Evolutionary conservation across 805 yeast species (phyloP).

Genomic region (Zygotorulaspora chibaensis): DNA sequence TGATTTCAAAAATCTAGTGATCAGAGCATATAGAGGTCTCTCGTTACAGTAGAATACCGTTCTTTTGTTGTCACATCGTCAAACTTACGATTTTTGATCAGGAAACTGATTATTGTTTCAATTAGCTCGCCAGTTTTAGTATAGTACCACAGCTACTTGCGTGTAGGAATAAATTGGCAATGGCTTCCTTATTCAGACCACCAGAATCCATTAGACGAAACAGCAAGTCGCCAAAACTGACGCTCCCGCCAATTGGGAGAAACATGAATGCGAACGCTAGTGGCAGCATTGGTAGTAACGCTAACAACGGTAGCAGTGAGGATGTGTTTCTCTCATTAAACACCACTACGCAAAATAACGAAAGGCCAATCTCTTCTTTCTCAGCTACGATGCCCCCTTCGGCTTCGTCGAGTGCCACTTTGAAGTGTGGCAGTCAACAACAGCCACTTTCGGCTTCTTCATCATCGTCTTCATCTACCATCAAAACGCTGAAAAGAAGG

Average conservation of each 20-base stretch:
- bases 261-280: constrained; percentile 15
- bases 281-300: background rate
- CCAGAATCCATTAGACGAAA: constrained; percentile 41
- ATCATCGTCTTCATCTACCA: constrained; percentile 29
- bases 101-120: background rate
- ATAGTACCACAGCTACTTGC: no score
- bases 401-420: constrained; percentile 17
- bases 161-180: constrained; percentile 4
- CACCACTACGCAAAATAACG: background rate
- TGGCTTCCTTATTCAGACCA: constrained; percentile 37
- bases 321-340: background rate
- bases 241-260: constrained; percentile 38
- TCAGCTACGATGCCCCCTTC: constrained; percentile 18
- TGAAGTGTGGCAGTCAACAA: constrained; percentile 14
- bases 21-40: no score
- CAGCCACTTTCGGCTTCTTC: constrained; percentile 25
- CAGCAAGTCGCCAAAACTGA: constrained; percentile 41
- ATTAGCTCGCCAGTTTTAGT: background rate
- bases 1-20: no score
- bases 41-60: no score
- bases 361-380: constrained; percentile 8
- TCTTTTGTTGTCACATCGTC: no score
- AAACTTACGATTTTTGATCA: background rate
- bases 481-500: constrained; percentile 25
- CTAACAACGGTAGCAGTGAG: background rate